phyloP scores from a whole-genome alignment of 2,329 filamentous ascomycete species.

The Hypoxylon sp. region DNA sequence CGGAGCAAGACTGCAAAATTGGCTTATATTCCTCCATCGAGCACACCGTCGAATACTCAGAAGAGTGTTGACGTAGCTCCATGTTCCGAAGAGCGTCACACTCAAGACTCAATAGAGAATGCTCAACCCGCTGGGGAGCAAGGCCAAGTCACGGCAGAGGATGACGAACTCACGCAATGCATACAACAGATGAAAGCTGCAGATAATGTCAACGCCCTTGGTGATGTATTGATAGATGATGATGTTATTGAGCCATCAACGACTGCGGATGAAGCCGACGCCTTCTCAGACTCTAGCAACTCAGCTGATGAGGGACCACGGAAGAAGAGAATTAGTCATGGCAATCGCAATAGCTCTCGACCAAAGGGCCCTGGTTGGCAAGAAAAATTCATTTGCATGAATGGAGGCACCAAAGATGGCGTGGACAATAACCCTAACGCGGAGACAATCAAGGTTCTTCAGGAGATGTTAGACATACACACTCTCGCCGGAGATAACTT shows the following conservation, averaged over 20 bases:
- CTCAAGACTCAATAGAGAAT: constrained; percentile 9
- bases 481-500: constrained; percentile 81
- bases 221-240: constrained; percentile 9
- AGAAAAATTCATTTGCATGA: constrained; percentile 69
- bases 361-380: constrained; percentile 58
- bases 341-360: constrained; percentile 35
- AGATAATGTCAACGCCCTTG: not conserved
- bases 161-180: constrained; percentile 35
- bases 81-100: constrained; percentile 31
- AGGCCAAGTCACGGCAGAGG: constrained; percentile 9
- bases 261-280: constrained; percentile 43
- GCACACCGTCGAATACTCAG: constrained; percentile 22
- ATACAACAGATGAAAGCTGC: constrained; percentile 68
- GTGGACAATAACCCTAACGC: constrained; percentile 76
- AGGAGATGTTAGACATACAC: constrained; percentile 86
- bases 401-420: constrained; percentile 63
- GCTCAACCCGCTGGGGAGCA: constrained; percentile 12
- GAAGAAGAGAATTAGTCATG: constrained; percentile 48
- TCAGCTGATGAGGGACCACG: constrained; percentile 37
- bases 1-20: constrained; percentile 25
- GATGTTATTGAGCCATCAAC: constrained; percentile 41
- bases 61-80: constrained; percentile 12
- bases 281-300: constrained; percentile 34
- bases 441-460: constrained; percentile 80
- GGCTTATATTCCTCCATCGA: not conserved